These are phyloP conservation scores for Rhododendron mucronatum DNA, from an alignment of 148 eudicot genomes.

Conservation along the genomic window DNA sequence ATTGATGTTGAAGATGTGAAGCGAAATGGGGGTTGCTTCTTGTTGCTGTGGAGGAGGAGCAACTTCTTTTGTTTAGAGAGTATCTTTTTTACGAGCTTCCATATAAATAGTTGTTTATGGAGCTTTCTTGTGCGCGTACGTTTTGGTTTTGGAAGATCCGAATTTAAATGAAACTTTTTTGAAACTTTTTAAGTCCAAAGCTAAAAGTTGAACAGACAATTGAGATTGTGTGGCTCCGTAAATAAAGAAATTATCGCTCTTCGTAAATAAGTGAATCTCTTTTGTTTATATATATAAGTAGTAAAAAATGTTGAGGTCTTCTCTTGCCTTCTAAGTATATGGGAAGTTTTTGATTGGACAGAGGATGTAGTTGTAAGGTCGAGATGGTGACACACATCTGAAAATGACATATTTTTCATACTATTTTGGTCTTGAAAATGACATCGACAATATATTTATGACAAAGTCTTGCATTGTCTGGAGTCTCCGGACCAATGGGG, in stretches of 20 bases:
- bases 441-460: not conserved
- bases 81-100: no score
- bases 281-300: not conserved
- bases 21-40: not conserved
- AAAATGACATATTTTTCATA: not conserved
- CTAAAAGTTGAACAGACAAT: no score
- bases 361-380: not conserved
- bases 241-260: no score
- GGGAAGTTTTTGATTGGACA: not conserved
- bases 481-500: not conserved
- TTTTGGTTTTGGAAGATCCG: no score
- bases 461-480: not conserved
- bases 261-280: no score
- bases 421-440: not conserved
- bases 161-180: no score
- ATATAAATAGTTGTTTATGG: no score
- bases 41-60: not conserved
- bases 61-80: no score
- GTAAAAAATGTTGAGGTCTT: not conserved
- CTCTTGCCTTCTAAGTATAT: not conserved
- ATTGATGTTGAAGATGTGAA: not conserved
- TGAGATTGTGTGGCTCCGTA: no score
- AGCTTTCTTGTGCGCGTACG: no score
- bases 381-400: not conserved
- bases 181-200: no score